Conservation (phyloP, 129 eudicot genomes). For the Pulicaria dysenterica region DNA sequence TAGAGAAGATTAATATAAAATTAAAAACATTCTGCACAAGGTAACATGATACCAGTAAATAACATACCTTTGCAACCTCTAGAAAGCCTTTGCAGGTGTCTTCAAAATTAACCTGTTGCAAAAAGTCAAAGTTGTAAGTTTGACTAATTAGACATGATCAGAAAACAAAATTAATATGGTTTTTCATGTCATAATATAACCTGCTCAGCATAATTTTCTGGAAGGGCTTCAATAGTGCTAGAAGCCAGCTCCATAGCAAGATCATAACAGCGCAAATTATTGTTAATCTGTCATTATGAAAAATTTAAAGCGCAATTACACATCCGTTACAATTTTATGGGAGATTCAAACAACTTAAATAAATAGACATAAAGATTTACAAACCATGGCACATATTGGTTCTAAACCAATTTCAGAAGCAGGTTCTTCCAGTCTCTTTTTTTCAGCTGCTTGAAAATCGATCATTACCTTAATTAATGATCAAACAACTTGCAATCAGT, state of each 20-base stretch:
- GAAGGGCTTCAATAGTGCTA: conserved; percentile 92
- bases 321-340: neutral
- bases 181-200: conserved; percentile 33
- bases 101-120: conserved; percentile 88
- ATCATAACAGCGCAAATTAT: conserved; percentile 93
- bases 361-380: conserved; percentile 15
- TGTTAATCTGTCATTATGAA: conserved; percentile 63
- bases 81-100: conserved; percentile 99
- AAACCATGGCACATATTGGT: conserved; percentile 93
- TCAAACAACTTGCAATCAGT: conserved; percentile 23
- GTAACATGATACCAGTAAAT: neutral
- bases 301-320: conserved; percentile 18
- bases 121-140: conserved; percentile 11
- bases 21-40: neutral
- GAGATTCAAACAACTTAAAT: conserved; percentile 9
- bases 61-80: conserved; percentile 90
- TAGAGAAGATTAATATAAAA: conserved; percentile 19
- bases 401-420: conserved; percentile 98
- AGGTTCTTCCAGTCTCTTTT: conserved; percentile 88
- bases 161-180: neutral
- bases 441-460: conserved; percentile 95
- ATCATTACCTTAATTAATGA: conserved; percentile 67
- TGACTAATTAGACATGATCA: neutral
- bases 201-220: conserved; percentile 92
- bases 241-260: conserved; percentile 96